phyloP scores from a whole-genome alignment of 352 stramenopile species.

The Phytophthora lateralis region DNA sequence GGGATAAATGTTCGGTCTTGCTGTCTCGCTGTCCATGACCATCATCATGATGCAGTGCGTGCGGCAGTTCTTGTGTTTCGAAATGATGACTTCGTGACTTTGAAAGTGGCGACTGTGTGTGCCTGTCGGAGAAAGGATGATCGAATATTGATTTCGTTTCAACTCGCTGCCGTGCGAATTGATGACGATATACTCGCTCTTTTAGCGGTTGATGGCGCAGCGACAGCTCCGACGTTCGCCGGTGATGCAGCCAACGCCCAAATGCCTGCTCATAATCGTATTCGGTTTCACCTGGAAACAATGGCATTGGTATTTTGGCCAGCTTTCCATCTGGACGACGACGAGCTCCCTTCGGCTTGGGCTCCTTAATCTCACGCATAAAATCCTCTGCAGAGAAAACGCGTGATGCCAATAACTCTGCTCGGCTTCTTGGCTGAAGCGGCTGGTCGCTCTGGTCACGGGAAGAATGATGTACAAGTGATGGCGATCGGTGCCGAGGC shows the following conservation, averaged over 20 bases:
- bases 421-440: slow-evolving; percentile 7
- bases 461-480: background rate
- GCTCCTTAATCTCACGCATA: slow-evolving; percentile 15
- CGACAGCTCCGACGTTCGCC: slow-evolving; percentile 17
- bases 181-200: slow-evolving; percentile 28
- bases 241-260: slow-evolving; percentile 23
- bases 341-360: slow-evolving; percentile 5
- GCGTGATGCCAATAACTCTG: slow-evolving; percentile 15
- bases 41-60: background rate
- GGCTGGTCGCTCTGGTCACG: background rate
- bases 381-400: slow-evolving; percentile 20
- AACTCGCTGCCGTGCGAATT: slow-evolving; percentile 21
- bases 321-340: slow-evolving; percentile 8
- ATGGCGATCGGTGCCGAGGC: background rate
- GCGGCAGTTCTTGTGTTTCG: background rate
- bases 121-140: background rate
- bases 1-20: background rate
- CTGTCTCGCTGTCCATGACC: background rate
- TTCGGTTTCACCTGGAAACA: slow-evolving; percentile 28
- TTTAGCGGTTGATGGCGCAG: slow-evolving; percentile 17
- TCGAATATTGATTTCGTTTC: background rate
- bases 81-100: background rate
- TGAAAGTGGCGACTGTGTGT: background rate
- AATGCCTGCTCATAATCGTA: slow-evolving; percentile 26
- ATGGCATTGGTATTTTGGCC: slow-evolving; percentile 23